Base-by-base conservation (phyloP, 2,329 filamentous ascomycete species). In the Hymenoscyphus linearis region DNA sequence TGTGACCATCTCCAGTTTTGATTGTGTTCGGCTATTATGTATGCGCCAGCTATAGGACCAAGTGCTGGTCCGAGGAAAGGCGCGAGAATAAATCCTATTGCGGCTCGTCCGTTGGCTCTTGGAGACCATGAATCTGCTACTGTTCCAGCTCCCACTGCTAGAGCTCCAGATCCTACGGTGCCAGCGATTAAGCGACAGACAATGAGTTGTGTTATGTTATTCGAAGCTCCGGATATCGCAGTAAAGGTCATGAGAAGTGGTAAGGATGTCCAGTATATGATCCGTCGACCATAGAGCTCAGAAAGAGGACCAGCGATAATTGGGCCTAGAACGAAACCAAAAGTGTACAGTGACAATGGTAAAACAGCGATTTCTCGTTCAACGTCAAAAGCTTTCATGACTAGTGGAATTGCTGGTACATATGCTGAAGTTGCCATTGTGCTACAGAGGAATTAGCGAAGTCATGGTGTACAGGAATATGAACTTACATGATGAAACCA, bases 171-270 rank as follows among this genome's bases (percentile, higher is more conserved):
- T 13, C 84, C 85, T 69, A 85, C 85, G 10, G 82, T 73, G 52
- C 85, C 84, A 5, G 82, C 82, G 58, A 89, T 82, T 75, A 90
- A 89, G 37, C 87, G 82, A 55, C 87, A 78, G n/a, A 88, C 77
- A 34, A 89, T 76, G 3, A 91, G 74, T 1, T 82, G 81, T 53
- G 76, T 76, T 64, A 86, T 82, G 65, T 81, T 85, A 60, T 82
- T 76, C 0, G 82, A 77, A 10, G 81, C 84, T 1, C 83, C 82
- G 26, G 78, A 78, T 6, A 79, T 85, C 16, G 80, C 84, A 63
- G 83, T 87, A 71, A 89, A 89, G 1, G 80, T 80, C 0, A 83
- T 81, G 58, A 89, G 76, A 10, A 78, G 76, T 60, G 79, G 73
- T 66, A 85, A 84, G 10, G 83, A 85, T 59, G 76, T 70, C 68